Evolutionary conservation across 768 basidiomycete genomes (phyloP).

Genomic region (Pilatotrama ljubarskyi): DNA sequence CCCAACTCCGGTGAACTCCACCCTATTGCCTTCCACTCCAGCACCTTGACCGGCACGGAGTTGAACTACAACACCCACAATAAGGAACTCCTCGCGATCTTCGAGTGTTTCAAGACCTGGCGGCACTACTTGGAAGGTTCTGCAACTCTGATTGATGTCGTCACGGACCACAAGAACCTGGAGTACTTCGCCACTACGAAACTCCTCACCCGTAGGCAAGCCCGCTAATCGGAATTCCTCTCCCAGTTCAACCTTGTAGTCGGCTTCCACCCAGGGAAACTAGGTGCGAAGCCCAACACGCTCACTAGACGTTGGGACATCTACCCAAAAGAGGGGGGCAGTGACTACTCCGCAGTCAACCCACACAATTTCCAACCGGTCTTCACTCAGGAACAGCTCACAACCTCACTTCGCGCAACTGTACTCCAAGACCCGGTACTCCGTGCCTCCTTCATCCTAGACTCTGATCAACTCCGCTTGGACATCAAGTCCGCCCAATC

Average conservation of each 20-base stretch:
- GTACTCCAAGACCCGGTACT: conserved; percentile 14
- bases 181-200: too few relatives aligned
- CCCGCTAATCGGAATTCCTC: too few relatives aligned
- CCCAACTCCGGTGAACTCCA: conserved; percentile 25
- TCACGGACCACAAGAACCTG: conserved; percentile 38
- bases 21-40: conserved; percentile 36
- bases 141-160: conserved; percentile 16
- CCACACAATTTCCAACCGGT: too few relatives aligned
- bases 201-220: too few relatives aligned
- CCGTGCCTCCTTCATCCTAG: conserved; percentile 23
- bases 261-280: too few relatives aligned
- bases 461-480: conserved; percentile 21
- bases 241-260: too few relatives aligned
- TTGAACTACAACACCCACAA: conserved; percentile 51
- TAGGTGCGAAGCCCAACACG: too few relatives aligned
- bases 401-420: conserved; percentile 23
- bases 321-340: too few relatives aligned
- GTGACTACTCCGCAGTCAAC: too few relatives aligned
- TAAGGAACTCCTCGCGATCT: conserved; percentile 49
- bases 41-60: conserved; percentile 33
- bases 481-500: conserved; percentile 17
- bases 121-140: conserved; percentile 26
- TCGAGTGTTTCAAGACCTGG: conserved; percentile 33
- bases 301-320: too few relatives aligned
- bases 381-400: too few relatives aligned